phyloP scores from a whole-genome alignment of 2,329 filamentous ascomycete species.

The Leptoxyphium fumago region DNA sequence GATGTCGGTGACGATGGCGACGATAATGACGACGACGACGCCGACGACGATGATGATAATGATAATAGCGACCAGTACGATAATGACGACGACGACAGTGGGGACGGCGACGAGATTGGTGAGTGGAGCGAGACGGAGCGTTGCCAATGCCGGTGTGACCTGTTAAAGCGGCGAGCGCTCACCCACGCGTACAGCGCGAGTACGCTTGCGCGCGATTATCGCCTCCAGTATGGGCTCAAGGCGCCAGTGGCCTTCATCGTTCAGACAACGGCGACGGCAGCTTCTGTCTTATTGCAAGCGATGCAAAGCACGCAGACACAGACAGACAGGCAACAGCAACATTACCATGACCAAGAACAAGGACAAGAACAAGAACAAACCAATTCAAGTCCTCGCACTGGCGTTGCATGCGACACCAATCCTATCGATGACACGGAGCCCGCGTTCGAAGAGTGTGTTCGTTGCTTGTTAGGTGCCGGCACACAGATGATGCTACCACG shows the following conservation, averaged over 20 bases:
- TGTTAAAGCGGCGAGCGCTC: no score
- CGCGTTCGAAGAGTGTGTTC: slow-evolving; percentile 4
- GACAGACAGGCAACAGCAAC: no score
- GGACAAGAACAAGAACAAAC: no score
- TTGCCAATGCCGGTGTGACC: no score
- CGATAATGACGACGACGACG: no score
- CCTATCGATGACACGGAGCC: background rate
- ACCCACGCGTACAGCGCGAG: background rate
- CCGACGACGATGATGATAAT: no score
- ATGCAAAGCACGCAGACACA: background rate
- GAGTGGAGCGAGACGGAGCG: background rate
- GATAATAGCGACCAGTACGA: no score
- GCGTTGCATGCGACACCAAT: background rate
- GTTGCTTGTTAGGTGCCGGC: slow-evolving; percentile 3
- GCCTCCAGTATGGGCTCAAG: slow-evolving; percentile 4
- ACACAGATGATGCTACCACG: slow-evolving; percentile 3
- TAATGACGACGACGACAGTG: no score
- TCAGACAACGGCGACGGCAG: slow-evolving; percentile 1
- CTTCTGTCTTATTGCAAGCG: slow-evolving; percentile 3
- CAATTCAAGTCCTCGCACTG: background rate
- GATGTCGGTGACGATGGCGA: no score
- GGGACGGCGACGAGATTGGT: background rate
- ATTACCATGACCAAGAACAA: no score
- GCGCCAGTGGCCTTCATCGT: slow-evolving; percentile 1
- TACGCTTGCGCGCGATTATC: slow-evolving; percentile 1